These are phyloP conservation scores for Aspergillus tubingensis DNA, from an alignment of 2,329 filamentous ascomycete genomes.

Conservation along the genomic window DNA sequence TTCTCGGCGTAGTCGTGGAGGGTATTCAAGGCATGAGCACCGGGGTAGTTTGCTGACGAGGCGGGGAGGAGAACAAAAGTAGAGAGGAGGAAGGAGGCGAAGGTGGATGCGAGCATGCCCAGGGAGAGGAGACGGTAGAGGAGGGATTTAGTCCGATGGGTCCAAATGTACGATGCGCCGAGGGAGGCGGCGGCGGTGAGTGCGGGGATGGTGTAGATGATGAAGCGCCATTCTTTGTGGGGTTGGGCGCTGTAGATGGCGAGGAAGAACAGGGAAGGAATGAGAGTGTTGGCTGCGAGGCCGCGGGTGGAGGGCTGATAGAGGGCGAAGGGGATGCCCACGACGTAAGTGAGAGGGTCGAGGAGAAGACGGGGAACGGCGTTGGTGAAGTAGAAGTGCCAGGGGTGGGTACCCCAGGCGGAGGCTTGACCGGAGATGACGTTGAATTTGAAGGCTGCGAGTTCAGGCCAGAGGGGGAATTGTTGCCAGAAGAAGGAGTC, in stretches of 20 bases:
- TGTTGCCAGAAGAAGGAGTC: constrained; percentile 94
- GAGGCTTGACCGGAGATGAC: constrained; percentile 79
- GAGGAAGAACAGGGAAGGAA: constrained; percentile 72
- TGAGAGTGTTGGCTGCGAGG: constrained; percentile 55
- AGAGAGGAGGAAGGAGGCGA: constrained; percentile 62
- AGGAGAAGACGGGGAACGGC: constrained; percentile 79
- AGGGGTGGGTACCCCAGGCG: constrained; percentile 84
- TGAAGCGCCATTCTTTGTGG: constrained; percentile 95
- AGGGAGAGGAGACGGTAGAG: constrained; percentile 59
- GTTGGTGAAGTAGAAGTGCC: constrained; percentile 81
- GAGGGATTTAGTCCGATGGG: constrained; percentile 63
- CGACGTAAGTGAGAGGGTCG: constrained; percentile 67
- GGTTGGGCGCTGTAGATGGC: constrained; percentile 82
- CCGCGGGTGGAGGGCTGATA: constrained; percentile 56
- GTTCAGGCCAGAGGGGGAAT: constrained; percentile 81
- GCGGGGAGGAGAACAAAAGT: constrained; percentile 72
- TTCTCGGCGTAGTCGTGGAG: constrained; percentile 38
- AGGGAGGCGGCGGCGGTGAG: constrained; percentile 77
- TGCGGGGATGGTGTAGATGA: constrained; percentile 82
- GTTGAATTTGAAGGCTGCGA: constrained; percentile 88
- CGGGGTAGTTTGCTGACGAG: constrained; percentile 91
- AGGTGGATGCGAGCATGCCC: constrained; percentile 60
- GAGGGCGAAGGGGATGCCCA: constrained; percentile 55
- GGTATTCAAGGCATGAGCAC: constrained; percentile 70
- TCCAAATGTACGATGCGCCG: constrained; percentile 70